Percentiles rank a stretch among this genome's conserved stretches.
Conservation (phyloP, 495 filamentous ascomycete species). For the Penicillium dipodomyicola region DNA sequence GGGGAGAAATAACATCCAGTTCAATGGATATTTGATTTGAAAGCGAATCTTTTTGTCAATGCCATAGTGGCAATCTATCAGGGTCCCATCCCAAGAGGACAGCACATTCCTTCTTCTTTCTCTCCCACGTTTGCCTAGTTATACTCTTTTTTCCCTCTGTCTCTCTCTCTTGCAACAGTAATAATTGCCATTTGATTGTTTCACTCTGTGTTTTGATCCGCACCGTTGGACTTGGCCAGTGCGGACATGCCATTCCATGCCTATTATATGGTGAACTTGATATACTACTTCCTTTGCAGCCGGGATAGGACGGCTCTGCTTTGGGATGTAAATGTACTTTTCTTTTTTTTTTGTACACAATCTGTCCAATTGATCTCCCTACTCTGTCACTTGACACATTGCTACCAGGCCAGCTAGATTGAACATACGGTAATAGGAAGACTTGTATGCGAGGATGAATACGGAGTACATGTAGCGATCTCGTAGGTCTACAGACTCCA, state of each 20-base stretch:
- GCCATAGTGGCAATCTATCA: constrained; percentile 4
- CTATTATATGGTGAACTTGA: constrained; percentile 10
- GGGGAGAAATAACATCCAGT: not conserved
- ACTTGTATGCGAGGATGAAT: not conserved
- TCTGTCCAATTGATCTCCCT: not conserved
- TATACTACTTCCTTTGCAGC: not conserved
- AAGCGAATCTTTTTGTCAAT: constrained; percentile 3
- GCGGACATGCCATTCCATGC: too few species aligned
- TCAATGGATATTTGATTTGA: not conserved
- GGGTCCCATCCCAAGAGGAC: not conserved
- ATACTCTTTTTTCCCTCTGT: not conserved
- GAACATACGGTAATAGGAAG: not conserved
- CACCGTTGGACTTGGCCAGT: constrained; percentile 18
- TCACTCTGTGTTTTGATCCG: not conserved
- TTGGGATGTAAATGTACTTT: constrained; percentile 9
- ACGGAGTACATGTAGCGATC: not conserved
- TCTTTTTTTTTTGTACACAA: constrained; percentile 21
- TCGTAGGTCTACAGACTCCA: not conserved
- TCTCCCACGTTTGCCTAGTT: not conserved
- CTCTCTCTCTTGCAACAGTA: constrained; percentile 1
- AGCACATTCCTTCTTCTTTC: not conserved
- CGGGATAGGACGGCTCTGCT: constrained; percentile 20
- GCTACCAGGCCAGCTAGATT: not conserved
- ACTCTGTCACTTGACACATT: not conserved
- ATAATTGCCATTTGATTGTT: constrained; percentile 10